phyloP scores from a whole-genome alignment of 495 filamentous ascomycete species.

The Hypomontagnella monticulosa region DNA sequence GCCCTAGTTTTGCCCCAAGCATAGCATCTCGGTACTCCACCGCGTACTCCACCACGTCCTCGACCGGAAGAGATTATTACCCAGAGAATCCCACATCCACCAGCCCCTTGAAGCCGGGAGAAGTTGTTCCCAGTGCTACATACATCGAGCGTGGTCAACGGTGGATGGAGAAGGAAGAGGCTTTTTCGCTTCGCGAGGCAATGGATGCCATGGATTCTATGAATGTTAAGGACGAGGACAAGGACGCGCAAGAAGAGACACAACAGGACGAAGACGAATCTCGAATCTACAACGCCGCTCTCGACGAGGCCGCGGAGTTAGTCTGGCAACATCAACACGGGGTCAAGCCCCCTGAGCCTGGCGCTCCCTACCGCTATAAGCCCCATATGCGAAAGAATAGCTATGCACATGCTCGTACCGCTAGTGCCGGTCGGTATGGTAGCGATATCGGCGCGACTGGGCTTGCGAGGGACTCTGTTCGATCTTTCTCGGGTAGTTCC shows the following conservation, averaged over 20 bases:
- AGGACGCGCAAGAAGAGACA: constrained; percentile 28
- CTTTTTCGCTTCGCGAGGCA: constrained; percentile 76
- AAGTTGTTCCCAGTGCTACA: constrained; percentile 65
- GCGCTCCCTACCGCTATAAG: constrained; percentile 72
- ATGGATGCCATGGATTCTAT: constrained; percentile 79
- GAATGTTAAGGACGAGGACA: constrained; percentile 47
- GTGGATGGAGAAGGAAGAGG: constrained; percentile 90
- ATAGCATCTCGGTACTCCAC: constrained; percentile 54
- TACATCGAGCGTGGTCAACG: constrained; percentile 84
- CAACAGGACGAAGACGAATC: constrained; percentile 66
- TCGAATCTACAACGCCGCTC: constrained; percentile 75
- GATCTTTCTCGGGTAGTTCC: constrained; percentile 62
- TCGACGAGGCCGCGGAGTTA: constrained; percentile 86
- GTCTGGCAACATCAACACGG: constrained; percentile 84
- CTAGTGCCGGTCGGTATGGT: constrained; percentile 63
- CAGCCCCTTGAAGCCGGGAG: constrained; percentile 57
- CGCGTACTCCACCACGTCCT: constrained; percentile 46
- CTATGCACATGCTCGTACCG: constrained; percentile 68
- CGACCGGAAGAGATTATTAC: constrained; percentile 55
- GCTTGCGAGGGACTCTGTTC: constrained; percentile 56
- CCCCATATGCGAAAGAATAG: constrained; percentile 69
- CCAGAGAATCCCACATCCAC: constrained; percentile 45
- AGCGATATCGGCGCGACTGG: constrained; percentile 58
- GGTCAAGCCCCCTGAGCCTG: constrained; percentile 62
- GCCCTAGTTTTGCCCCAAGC: constrained; percentile 50